phyloP scores from a whole-genome alignment of 352 stramenopile species.

The Globisporangium sylvaticum region DNA sequence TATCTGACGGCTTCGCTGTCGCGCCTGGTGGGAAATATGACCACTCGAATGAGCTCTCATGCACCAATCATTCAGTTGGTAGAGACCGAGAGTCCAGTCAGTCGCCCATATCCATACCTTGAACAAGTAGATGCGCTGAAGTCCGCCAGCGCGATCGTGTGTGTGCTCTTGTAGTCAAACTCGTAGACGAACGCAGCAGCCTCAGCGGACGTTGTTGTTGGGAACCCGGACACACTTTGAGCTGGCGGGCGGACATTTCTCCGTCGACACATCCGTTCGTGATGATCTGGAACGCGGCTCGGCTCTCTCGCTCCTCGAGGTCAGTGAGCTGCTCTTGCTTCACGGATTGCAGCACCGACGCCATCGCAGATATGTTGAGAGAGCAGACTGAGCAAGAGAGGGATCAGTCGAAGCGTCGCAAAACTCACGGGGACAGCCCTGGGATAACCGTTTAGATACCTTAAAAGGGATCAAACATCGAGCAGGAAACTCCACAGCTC shows the following conservation, averaged over 20 bases:
- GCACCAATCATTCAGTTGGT: not conserved
- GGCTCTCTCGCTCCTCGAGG: constrained; percentile 25
- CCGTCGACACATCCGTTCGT: constrained; percentile 3
- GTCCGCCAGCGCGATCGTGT: constrained; percentile 27
- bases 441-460: not conserved
- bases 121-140: constrained; percentile 43
- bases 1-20: constrained; percentile 21
- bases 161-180: constrained; percentile 37
- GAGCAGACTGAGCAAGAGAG: not conserved
- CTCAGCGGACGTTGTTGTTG: constrained; percentile 16
- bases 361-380: not conserved
- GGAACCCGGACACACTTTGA: constrained; percentile 31
- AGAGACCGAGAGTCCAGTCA: not conserved
- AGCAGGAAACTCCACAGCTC: constrained; percentile 13
- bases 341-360: constrained; percentile 8
- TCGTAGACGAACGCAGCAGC: constrained; percentile 35
- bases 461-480: not conserved
- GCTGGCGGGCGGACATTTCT: constrained; percentile 25
- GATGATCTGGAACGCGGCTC: constrained; percentile 22
- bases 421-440: not conserved
- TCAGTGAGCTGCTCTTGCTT: constrained; percentile 25
- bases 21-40: constrained; percentile 9
- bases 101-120: too few species aligned
- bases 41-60: not conserved
- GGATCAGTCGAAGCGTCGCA: not conserved